A percentile compares a stretch with the other conserved stretches of the same genome.
These are phyloP conservation scores for Tephrocybe rancida DNA, from an alignment of 768 basidiomycete genomes.

Conservation along the genomic window DNA sequence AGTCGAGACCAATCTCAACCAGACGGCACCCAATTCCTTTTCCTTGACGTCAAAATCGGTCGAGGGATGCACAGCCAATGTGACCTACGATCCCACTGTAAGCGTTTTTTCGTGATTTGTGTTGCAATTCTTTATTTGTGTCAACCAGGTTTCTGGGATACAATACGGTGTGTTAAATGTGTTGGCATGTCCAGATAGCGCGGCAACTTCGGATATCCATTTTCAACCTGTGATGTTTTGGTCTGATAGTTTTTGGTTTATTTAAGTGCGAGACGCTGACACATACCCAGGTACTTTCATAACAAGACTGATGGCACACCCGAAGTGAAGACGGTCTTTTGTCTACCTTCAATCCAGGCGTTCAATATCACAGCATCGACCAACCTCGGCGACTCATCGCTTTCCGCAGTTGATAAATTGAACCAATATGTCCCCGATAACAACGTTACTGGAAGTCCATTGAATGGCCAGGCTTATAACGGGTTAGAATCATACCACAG, in stretches of 20 bases:
- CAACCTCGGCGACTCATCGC: constrained; percentile 42
- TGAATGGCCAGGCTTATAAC: constrained; percentile 56
- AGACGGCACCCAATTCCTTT: constrained; percentile 26
- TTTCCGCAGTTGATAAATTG: constrained; percentile 37
- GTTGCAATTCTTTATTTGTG: not conserved
- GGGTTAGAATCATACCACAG: constrained; percentile 45
- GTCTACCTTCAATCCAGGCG: constrained; percentile 49
- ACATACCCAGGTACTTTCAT: constrained; percentile 42
- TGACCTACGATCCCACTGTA: constrained; percentile 40
- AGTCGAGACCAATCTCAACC: constrained; percentile 23
- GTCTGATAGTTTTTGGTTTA: constrained; percentile 31
- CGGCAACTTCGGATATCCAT: constrained; percentile 28
- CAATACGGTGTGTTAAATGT: constrained; percentile 54
- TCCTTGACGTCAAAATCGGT: constrained; percentile 46
- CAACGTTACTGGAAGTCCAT: constrained; percentile 51
- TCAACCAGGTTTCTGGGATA: constrained; percentile 32
- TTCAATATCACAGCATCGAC: constrained; percentile 45
- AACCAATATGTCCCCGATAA: constrained; percentile 38
- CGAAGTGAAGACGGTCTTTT: constrained; percentile 57
- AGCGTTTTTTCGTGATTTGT: constrained; percentile 4
- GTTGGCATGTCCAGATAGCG: constrained; percentile 35
- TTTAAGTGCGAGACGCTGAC: not conserved
- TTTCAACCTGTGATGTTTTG: constrained; percentile 69
- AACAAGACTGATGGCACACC: constrained; percentile 25
- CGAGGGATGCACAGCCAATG: constrained; percentile 44